phyloP scores from a whole-genome alignment of 2,329 filamentous ascomycete genomes.

The Bipolaris cookei region DNA sequence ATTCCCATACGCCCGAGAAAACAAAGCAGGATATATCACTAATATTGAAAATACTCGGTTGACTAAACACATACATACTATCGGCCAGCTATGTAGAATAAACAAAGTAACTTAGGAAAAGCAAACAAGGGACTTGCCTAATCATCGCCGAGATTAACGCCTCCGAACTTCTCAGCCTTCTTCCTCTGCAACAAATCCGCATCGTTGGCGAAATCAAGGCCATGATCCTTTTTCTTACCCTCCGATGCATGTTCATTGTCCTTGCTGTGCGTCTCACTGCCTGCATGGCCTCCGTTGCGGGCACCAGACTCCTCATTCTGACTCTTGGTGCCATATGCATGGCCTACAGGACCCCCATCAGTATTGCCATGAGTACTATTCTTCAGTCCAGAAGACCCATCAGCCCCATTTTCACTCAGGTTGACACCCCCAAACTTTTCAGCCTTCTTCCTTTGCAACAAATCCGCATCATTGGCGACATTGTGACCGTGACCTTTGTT shows the following conservation, averaged over 20 bases:
- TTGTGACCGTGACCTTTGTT: not conserved
- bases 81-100: not conserved
- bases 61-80: not conserved
- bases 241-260: not conserved
- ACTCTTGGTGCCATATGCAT: not conserved
- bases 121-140: not conserved
- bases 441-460: conserved; percentile 17
- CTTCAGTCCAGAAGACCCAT: not conserved
- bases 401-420: conserved; percentile 1
- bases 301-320: not conserved
- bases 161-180: conserved; percentile 25
- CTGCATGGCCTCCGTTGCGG: not conserved
- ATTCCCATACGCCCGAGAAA: too few species aligned
- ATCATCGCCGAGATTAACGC: conserved; percentile 15
- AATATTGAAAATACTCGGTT: too few species aligned
- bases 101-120: not conserved
- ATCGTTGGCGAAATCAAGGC: not conserved
- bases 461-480: conserved; percentile 4
- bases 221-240: not conserved
- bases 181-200: conserved; percentile 15
- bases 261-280: not conserved
- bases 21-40: too few species aligned
- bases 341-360: not conserved
- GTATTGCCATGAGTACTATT: too few species aligned
- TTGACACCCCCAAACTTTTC: conserved; percentile 24